Evolutionary conservation across 2,329 filamentous ascomycete genomes (phyloP), one percentile per base, ranked within the genome.

Genomic region (Cladosporium velox): DNA sequence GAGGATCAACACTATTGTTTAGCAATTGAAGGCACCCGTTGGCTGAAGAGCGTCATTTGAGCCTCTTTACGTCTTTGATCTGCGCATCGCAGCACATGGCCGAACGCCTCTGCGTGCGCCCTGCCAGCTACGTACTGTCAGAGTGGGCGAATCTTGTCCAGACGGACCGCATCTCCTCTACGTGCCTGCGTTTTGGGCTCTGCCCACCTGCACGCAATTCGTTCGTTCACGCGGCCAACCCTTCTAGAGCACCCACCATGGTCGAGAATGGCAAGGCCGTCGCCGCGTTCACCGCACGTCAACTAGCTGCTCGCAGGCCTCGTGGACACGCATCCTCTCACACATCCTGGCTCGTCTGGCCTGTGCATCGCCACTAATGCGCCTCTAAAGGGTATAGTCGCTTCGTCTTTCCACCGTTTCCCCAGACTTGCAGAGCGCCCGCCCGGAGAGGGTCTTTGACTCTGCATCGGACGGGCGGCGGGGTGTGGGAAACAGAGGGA

Each of bases 341-440:
- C 49, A 15, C 49, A 30, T 51, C 49, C 34, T 64, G 51, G 61
- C 35, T 34, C n/a, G 35, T 38, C 35, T 64, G 61, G 61, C 35
- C 51, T 21, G 61, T 64, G 61, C 61, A 57, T 41, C 32, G 35
- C 24, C 35, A 47, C 61, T 64, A 64, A 64, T 55, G 61, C 61
- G 55, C 51, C 61, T 64, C 47, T 21, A 47, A 52, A 64, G 44
- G 51, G 51, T 35, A 57, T 64, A 47, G 61, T 52, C 35, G 35
- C 61, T 21, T 47, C 51, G 61, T 38, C 41, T 26, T 64, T 64
- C 61, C 61, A 52, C 35, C 55, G 61, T 34, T 64, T 64, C 61
- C 61, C 61, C 61, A 64, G 61, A 52, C 55, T 64, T 64, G 61
- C 61, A 64, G 60, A 41, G n/a, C 47, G 51, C 51, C 61, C 61